Percentiles rank a stretch among this genome's conserved stretches.
These are phyloP conservation scores for Colletotrichum phormii DNA, from an alignment of 2,329 filamentous ascomycete species.

Conservation along the genomic window DNA sequence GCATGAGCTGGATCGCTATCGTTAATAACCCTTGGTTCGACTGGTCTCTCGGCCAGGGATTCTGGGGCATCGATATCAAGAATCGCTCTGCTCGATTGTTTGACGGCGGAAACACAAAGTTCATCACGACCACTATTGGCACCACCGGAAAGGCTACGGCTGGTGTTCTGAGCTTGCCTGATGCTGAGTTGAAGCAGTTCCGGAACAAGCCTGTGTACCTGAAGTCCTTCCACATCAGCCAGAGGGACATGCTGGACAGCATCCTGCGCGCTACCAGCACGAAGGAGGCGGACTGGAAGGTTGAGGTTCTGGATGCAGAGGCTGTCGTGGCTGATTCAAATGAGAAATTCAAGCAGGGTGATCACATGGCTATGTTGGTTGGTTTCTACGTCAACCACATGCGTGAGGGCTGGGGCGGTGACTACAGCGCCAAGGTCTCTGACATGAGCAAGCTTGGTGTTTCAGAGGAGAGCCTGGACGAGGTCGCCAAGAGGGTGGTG, in stretches of 20 bases:
- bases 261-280: conserved; percentile 69
- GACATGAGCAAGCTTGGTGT: conserved; percentile 43
- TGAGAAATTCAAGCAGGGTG: conserved; percentile 61
- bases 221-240: conserved; percentile 68
- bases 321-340: conserved; percentile 55
- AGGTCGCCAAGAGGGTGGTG: conserved; percentile 39
- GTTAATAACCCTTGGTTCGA: conserved; percentile 48
- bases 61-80: conserved; percentile 47
- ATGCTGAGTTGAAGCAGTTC: conserved; percentile 41
- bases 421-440: conserved; percentile 45
- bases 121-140: conserved; percentile 69
- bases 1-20: conserved; percentile 47
- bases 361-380: conserved; percentile 56
- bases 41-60: conserved; percentile 43
- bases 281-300: conserved; percentile 68
- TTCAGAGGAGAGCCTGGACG: conserved; percentile 43
- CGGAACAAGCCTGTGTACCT: conserved; percentile 62
- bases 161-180: conserved; percentile 54
- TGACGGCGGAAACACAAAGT: conserved; percentile 66
- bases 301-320: conserved; percentile 55
- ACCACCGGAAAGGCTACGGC: conserved; percentile 60
- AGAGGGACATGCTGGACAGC: conserved; percentile 74
- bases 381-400: conserved; percentile 45
- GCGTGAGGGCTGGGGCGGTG: conserved; percentile 46
- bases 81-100: conserved; percentile 51